Evolutionary conservation across 23 red algal genomes (phyloP), one percentile per base, ranked within the genome.

Genomic region (Agarophyton chilense): DNA sequence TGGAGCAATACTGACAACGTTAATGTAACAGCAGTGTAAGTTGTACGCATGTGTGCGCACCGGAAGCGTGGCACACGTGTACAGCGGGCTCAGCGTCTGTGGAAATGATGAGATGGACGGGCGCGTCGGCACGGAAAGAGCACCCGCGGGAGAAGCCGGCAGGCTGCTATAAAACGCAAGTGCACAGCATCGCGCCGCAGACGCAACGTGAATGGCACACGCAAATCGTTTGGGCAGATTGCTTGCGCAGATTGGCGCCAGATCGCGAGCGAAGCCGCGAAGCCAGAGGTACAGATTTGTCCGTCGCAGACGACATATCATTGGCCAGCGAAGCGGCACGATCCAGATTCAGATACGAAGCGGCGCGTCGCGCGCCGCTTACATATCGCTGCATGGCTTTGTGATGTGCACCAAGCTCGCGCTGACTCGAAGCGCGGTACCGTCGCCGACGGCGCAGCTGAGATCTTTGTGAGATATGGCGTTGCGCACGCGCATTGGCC

Each of bases 331-430:
- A 47, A 47, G 68, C 68, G 68, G 38, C 68, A 47, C 68, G 43
- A 11, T 18, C 21, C n/a, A 72, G 66, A 72, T 72, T 72, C 66
- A 25, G 5, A n/a, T 35, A n/a, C 66, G 66, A 72, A 72, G 66
- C 66, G 66, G 34, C 66, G 66, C 36, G 8, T 61, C 19, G 56
- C 28, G 19, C n/a, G 19, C 8, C 19, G 56, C 56, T 61, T 31
- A 22, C 56, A 61, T 31, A n/a, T n/a, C n/a, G n/a, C n/a, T n/a
- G n/a, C n/a, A n/a, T n/a, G n/a, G n/a, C n/a, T n/a, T n/a, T n/a
- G n/a, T n/a, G n/a, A n/a, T n/a, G n/a, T n/a, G n/a, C n/a, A n/a
- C n/a, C n/a, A n/a, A n/a, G n/a, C n/a, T n/a, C 61, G 61, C 61
- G 61, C 61, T 66, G 29, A 66, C 61, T n/a, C n/a, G n/a, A 66